These are phyloP conservation scores for Aphanomyces invadans DNA, from an alignment of 352 stramenopile species.

Conservation along the genomic window DNA sequence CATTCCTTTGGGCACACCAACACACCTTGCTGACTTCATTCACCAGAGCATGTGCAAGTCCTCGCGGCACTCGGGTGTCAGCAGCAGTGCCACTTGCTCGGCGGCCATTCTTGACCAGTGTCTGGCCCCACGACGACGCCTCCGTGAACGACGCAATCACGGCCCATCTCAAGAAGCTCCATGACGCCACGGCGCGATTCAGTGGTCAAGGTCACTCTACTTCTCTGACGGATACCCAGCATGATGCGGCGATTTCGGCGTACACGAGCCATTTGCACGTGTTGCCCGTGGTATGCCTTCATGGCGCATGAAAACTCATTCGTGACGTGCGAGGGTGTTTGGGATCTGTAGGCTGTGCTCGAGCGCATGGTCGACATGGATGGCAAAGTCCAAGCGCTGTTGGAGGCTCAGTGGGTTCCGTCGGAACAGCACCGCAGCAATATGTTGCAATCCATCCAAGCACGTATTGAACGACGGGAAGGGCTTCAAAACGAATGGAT, in stretches of 20 bases:
- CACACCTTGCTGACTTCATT: too few species aligned
- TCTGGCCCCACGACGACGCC: constrained; percentile 1
- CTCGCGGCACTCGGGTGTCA: too few species aligned
- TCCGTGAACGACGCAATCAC: neutral
- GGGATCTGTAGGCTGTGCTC: constrained; percentile 6
- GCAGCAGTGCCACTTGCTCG: neutral
- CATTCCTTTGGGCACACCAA: too few species aligned
- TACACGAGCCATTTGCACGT: constrained; percentile 7
- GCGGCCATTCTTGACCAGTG: constrained; percentile 7
- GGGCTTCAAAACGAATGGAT: constrained; percentile 1
- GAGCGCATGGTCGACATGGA: constrained; percentile 17
- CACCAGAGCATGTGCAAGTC: too few species aligned
- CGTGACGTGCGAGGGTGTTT: too few species aligned
- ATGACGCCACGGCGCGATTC: neutral
- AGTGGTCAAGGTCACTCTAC: neutral
- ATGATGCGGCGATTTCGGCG: neutral
- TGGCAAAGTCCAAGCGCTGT: neutral
- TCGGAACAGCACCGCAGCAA: neutral
- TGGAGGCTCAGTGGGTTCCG: constrained; percentile 9
- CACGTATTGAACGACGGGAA: neutral
- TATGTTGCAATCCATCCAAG: neutral
- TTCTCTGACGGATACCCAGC: neutral
- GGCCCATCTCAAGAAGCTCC: constrained; percentile 1
- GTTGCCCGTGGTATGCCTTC: neutral
- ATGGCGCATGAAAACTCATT: too few species aligned